These are phyloP conservation scores for Blastocystis sp. DNA, from an alignment of 352 stramenopile species.

Conservation along the genomic window DNA sequence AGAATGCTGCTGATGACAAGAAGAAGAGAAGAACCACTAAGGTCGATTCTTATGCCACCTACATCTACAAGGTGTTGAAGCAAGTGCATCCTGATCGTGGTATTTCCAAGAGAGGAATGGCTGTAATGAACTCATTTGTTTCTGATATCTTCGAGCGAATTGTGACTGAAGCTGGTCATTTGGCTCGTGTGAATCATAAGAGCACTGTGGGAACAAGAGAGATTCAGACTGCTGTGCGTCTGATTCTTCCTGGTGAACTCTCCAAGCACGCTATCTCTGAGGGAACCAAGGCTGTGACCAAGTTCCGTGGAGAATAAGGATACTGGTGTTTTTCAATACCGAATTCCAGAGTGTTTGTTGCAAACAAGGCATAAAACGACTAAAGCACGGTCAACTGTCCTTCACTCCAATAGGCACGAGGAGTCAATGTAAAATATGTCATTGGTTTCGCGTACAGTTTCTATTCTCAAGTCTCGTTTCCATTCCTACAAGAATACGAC, in stretches of 20 bases:
- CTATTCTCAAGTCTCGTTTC: slow-evolving; percentile 72
- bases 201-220: too few relatives aligned
- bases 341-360: slow-evolving; percentile 11
- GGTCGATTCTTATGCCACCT: too few relatives aligned
- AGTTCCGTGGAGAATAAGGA: slow-evolving; percentile 65
- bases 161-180: too few relatives aligned
- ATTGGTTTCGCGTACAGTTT: slow-evolving; percentile 67
- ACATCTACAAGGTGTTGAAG: too few relatives aligned
- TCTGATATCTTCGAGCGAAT: slow-evolving; percentile 95
- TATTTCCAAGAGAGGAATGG: slow-evolving; percentile 90
- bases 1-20: slow-evolving; percentile 65
- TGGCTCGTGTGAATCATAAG: too few relatives aligned
- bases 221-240: too few relatives aligned
- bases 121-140: slow-evolving; percentile 97
- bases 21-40: slow-evolving; percentile 72
- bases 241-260: slow-evolving; percentile 89
- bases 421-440: slow-evolving; percentile 12
- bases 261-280: slow-evolving; percentile 92
- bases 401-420: slow-evolving; percentile 2
- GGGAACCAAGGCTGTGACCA: slow-evolving; percentile 83
- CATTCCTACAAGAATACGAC: slow-evolving; percentile 82
- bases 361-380: slow-evolving; percentile 31
- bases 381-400: slow-evolving; percentile 21
- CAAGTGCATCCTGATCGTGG: slow-evolving; percentile 90
- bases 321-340: slow-evolving; percentile 57